phyloP scores from a whole-genome alignment of 495 filamentous ascomycete genomes.

The Diplogelasinospora grovesii region DNA sequence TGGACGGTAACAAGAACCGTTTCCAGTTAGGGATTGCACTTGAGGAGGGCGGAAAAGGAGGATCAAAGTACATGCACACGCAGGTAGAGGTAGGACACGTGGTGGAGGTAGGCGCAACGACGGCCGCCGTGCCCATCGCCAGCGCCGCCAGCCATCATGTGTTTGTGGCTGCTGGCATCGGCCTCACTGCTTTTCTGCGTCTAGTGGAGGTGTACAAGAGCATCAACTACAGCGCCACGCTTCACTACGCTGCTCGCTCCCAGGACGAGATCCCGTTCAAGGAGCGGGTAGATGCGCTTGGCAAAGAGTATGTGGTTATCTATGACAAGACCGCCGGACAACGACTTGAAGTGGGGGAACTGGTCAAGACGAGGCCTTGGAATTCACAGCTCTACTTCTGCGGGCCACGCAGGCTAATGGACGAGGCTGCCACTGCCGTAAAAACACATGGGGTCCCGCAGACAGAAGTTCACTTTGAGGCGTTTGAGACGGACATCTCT shows the following conservation, averaged over 20 bases:
- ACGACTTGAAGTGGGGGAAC: constrained; percentile 37
- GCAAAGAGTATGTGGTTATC: constrained; percentile 24
- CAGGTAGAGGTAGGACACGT: constrained; percentile 36
- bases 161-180: constrained; percentile 47
- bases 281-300: constrained; percentile 28
- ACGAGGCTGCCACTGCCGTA: constrained; percentile 32
- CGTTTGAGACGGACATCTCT: constrained; percentile 42
- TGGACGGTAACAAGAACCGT: constrained; percentile 31
- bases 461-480: constrained; percentile 49
- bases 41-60: constrained; percentile 30
- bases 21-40: constrained; percentile 44
- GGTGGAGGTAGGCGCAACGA: constrained; percentile 41
- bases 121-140: constrained; percentile 26
- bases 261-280: constrained; percentile 41
- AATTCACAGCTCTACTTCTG: constrained; percentile 50
- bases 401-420: constrained; percentile 46
- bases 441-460: constrained; percentile 31
- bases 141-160: constrained; percentile 40
- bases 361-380: constrained; percentile 34
- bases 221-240: constrained; percentile 36
- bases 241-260: constrained; percentile 46
- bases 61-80: constrained; percentile 41
- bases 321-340: constrained; percentile 43
- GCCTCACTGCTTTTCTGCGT: constrained; percentile 45
- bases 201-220: constrained; percentile 25